phyloP scores from a whole-genome alignment of 2,329 filamentous ascomycete species.

The Trichoderma atroviride region DNA sequence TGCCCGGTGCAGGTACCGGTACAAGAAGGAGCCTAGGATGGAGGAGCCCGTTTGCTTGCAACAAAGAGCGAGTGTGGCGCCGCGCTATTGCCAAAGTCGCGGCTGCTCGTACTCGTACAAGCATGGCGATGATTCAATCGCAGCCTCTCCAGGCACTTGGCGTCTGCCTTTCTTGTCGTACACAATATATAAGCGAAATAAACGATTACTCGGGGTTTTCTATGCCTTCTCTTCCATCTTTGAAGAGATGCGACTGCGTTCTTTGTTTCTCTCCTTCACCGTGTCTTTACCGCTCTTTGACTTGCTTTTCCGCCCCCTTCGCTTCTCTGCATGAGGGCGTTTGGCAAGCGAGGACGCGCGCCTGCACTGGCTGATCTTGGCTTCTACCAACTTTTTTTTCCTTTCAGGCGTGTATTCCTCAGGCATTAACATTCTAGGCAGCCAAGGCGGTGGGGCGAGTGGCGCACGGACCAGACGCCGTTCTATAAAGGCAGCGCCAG shows the following conservation, averaged over 20 bases:
- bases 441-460: not conserved
- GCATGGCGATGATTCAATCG: not conserved
- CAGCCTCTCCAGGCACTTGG: not conserved
- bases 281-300: not conserved
- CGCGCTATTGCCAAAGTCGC: not conserved
- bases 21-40: not conserved
- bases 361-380: conserved; percentile 3
- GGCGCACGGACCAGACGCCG: conserved; percentile 31
- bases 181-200: not conserved
- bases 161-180: not conserved
- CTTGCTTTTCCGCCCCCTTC: conserved; percentile 7
- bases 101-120: not conserved
- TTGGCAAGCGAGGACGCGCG: conserved; percentile 14
- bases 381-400: not conserved
- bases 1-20: conserved; percentile 8
- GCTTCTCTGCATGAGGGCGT: conserved; percentile 12
- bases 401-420: not conserved
- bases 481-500: conserved; percentile 32
- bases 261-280: not conserved
- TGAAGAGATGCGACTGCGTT: not conserved
- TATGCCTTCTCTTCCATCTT: not conserved
- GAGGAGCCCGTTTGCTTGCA: not conserved
- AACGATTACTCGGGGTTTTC: not conserved
- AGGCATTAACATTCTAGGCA: not conserved
- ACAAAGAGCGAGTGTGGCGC: not conserved